These are phyloP conservation scores for Huntiella savannae DNA, from an alignment of 2,329 filamentous ascomycete genomes.

Conservation along the genomic window DNA sequence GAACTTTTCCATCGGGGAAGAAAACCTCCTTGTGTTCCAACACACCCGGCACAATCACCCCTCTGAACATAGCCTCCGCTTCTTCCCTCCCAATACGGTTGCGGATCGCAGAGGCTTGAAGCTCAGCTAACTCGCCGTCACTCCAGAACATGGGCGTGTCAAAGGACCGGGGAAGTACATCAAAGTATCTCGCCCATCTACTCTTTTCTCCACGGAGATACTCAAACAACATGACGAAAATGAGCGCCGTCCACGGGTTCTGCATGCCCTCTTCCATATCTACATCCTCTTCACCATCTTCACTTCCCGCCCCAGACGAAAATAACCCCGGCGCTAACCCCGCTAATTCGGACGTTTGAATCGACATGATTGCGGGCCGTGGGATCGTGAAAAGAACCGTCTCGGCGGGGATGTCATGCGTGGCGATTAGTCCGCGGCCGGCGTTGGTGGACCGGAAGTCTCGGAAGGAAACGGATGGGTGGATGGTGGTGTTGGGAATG, in stretches of 20 bases:
- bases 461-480: conserved; percentile 29
- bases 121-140: conserved; percentile 44
- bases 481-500: conserved; percentile 33
- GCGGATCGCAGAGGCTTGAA: conserved; percentile 61
- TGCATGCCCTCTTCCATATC: conserved; percentile 19
- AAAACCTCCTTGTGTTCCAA: conserved; percentile 28
- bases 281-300: conserved; percentile 16
- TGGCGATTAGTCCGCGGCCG: conserved; percentile 47
- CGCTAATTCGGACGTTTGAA: conserved; percentile 51
- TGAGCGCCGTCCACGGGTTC: conserved; percentile 40
- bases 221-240: conserved; percentile 69
- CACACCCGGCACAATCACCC: conserved; percentile 32
- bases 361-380: conserved; percentile 48
- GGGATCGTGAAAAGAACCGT: conserved; percentile 69
- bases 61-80: conserved; percentile 50
- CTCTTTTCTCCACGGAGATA: conserved; percentile 38
- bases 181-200: conserved; percentile 59
- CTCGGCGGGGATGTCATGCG: conserved; percentile 48
- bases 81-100: conserved; percentile 55
- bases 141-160: conserved; percentile 87
- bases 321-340: conserved; percentile 36
- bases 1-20: conserved; percentile 19
- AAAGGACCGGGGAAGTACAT: conserved; percentile 51
- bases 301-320: conserved; percentile 14
- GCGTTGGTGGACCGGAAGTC: conserved; percentile 32